These are phyloP conservation scores for Pugionium dolabratum DNA, from an alignment of 345 rosid species.

Conservation along the genomic window DNA sequence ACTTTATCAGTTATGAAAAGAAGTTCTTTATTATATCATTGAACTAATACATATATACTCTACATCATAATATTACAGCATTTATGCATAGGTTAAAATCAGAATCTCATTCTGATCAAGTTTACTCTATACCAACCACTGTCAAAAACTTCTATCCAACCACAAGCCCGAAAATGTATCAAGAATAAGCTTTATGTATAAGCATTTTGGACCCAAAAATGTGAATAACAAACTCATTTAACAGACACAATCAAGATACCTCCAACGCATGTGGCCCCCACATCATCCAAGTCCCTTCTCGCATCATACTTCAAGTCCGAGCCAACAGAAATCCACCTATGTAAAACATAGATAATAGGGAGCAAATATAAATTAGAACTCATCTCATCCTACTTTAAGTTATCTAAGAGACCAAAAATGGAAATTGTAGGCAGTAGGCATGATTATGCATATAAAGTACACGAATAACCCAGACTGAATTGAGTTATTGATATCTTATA, in stretches of 20 bases:
- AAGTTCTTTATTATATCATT: not conserved
- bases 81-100: no score
- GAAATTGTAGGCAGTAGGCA: not conserved
- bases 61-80: conserved; percentile 10
- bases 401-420: conserved; percentile 7
- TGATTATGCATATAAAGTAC: conserved; percentile 13
- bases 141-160: no score
- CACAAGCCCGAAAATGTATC: no score
- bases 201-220: conserved; percentile 11
- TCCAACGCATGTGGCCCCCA: conserved; percentile 76
- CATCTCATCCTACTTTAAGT: conserved; percentile 7
- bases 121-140: no score
- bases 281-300: conserved; percentile 97
- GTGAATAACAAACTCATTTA: conserved; percentile 10
- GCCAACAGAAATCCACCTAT: conserved; percentile 98
- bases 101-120: no score
- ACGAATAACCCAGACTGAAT: conserved; percentile 16
- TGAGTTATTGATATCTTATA: not conserved
- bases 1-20: not conserved
- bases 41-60: not conserved
- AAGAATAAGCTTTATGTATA: not conserved
- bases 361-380: conserved; percentile 6
- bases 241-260: conserved; percentile 44
- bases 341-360: conserved; percentile 25
- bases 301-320: conserved; percentile 95